phyloP scores from a whole-genome alignment of 2,329 filamentous ascomycete genomes.

The Neocatenulostroma microsporum region DNA sequence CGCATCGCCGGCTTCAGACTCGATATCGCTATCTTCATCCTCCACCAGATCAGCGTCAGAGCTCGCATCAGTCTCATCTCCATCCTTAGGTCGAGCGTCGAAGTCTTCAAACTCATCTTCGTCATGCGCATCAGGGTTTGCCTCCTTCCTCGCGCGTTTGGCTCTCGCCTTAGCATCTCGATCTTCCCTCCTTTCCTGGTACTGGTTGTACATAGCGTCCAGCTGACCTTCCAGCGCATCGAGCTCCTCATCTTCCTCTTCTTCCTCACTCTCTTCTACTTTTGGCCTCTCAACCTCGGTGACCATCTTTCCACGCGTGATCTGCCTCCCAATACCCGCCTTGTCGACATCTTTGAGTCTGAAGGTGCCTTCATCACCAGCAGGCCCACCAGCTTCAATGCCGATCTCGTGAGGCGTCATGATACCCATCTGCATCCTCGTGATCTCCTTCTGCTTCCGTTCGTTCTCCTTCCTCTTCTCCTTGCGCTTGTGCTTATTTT shows the following conservation, averaged over 20 bases:
- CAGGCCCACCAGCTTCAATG: slow-evolving; percentile 58
- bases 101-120: slow-evolving; percentile 92
- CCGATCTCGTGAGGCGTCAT: slow-evolving; percentile 91
- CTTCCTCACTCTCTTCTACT: slow-evolving; percentile 45
- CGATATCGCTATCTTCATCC: slow-evolving; percentile 53
- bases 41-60: slow-evolving; percentile 46
- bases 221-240: slow-evolving; percentile 78
- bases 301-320: slow-evolving; percentile 69
- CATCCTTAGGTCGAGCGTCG: slow-evolving; percentile 54
- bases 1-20: slow-evolving; percentile 40
- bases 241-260: slow-evolving; percentile 67
- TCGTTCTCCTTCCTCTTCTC: slow-evolving; percentile 85
- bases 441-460: slow-evolving; percentile 83
- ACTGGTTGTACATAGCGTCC: slow-evolving; percentile 79
- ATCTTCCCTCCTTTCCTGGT: slow-evolving; percentile 69
- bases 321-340: slow-evolving; percentile 58
- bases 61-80: slow-evolving; percentile 37
- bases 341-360: slow-evolving; percentile 74
- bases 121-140: slow-evolving; percentile 44
- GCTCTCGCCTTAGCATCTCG: slow-evolving; percentile 80
- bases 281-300: slow-evolving; percentile 49
- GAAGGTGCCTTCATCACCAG: slow-evolving; percentile 69
- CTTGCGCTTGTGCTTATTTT: slow-evolving; percentile 68
- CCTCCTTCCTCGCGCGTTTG: slow-evolving; percentile 73
- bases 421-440: slow-evolving; percentile 98